These are phyloP conservation scores for Stenocarpella maydis DNA, from an alignment of 2,329 filamentous ascomycete genomes.

Conservation along the genomic window DNA sequence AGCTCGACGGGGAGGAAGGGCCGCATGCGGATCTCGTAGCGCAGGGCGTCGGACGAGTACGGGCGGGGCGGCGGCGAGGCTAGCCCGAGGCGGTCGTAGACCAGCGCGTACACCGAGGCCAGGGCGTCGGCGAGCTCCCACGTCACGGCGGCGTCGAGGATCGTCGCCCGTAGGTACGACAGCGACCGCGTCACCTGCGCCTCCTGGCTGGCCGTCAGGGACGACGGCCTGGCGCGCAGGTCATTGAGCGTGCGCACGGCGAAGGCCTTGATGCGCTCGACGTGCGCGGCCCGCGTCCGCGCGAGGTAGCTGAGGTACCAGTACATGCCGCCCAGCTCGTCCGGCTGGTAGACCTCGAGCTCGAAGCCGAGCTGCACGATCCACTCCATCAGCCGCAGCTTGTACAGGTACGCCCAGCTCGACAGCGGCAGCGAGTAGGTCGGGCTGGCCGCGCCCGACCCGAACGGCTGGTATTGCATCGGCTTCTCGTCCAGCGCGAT, in stretches of 20 bases:
- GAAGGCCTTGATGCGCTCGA: constrained; percentile 77
- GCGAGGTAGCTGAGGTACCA: constrained; percentile 84
- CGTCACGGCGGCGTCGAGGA: constrained; percentile 71
- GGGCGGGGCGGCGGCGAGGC: constrained; percentile 62
- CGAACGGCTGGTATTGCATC: constrained; percentile 54
- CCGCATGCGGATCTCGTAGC: constrained; percentile 87
- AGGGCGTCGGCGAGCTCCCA: constrained; percentile 64
- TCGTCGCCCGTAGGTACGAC: constrained; percentile 65
- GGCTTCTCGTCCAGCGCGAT: constrained; percentile 67
- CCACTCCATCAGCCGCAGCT: constrained; percentile 86
- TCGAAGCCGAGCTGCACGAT: constrained; percentile 94
- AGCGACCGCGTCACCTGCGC: constrained; percentile 58
- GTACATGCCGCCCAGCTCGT: constrained; percentile 90
- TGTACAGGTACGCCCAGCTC: constrained; percentile 90
- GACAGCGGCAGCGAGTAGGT: constrained; percentile 77
- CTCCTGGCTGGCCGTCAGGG: constrained; percentile 46
- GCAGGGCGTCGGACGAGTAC: constrained; percentile 72
- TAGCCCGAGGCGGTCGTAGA: constrained; percentile 63
- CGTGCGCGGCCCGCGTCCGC: constrained; percentile 71
- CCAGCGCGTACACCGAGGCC: constrained; percentile 70
- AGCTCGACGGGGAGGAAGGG: constrained; percentile 76
- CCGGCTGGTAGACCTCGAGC: constrained; percentile 84
- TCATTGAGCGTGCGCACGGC: constrained; percentile 54
- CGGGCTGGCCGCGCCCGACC: constrained; percentile 55
- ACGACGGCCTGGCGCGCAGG: constrained; percentile 38